Percentiles rank a stretch among this genome's conserved stretches.
These are phyloP conservation scores for Asterionellopsis glacialis DNA, from an alignment of 108 stramenopile genomes.

Conservation along the genomic window DNA sequence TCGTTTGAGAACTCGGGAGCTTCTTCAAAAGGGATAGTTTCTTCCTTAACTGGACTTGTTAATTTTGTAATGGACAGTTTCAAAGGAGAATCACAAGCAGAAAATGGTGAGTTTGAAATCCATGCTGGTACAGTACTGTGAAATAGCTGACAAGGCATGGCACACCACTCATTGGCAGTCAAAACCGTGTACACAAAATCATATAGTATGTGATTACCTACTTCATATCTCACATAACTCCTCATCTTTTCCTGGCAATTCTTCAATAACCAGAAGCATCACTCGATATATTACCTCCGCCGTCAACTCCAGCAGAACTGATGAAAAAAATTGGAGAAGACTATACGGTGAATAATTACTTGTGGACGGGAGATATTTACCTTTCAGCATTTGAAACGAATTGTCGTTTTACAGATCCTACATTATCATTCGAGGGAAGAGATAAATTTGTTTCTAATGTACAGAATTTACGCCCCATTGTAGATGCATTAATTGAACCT, in stretches of 20 bases:
- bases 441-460: constrained; percentile 61
- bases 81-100: neutral
- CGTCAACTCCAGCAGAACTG: constrained; percentile 40
- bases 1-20: constrained; percentile 9
- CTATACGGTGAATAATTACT: constrained; percentile 64
- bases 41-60: constrained; percentile 35
- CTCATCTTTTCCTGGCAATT: neutral
- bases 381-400: constrained; percentile 43
- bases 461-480: constrained; percentile 62
- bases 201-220: neutral
- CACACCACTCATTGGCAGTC: too few species aligned
- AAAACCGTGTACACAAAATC: neutral
- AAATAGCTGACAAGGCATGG: neutral
- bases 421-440: constrained; percentile 61
- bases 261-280: neutral
- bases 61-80: constrained; percentile 12
- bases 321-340: constrained; percentile 52
- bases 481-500: constrained; percentile 36
- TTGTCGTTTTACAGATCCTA: constrained; percentile 78
- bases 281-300: constrained; percentile 7
- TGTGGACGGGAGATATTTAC: constrained; percentile 82
- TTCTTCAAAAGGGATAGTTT: constrained; percentile 39
- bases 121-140: neutral
- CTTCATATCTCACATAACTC: neutral
- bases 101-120: neutral